Evolutionary conservation across 257 asterid species (phyloP).

Genomic region (Oldenlandia corymbosa): DNA sequence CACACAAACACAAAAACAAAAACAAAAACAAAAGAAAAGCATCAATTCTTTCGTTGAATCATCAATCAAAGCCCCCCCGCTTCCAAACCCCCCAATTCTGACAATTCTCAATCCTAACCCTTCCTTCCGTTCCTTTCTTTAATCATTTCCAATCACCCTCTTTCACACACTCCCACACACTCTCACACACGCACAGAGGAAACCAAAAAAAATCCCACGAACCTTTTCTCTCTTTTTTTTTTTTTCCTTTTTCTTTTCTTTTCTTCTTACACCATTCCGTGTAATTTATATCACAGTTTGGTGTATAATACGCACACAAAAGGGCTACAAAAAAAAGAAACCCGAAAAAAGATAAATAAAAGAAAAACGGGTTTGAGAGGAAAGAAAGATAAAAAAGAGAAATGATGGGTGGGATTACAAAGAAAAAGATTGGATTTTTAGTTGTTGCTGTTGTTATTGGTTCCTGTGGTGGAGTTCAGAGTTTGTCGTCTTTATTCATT

Average conservation of each 20-base stretch:
- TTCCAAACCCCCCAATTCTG: constrained; percentile 12
- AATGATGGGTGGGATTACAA: constrained; percentile 22
- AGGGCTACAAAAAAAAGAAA: constrained; percentile 5
- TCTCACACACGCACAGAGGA: constrained; percentile 5
- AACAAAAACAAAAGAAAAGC: no score
- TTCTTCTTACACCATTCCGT: constrained; percentile 11
- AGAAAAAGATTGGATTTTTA: constrained; percentile 13
- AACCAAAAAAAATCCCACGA: constrained; percentile 6
- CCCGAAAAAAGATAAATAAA: neutral
- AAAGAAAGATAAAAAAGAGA: neutral
- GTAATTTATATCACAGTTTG: constrained; percentile 12
- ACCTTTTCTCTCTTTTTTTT: no score
- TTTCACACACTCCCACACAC: constrained; percentile 12
- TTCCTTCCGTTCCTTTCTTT: constrained; percentile 13
- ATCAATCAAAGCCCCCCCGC: no score
- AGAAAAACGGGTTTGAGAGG: neutral
- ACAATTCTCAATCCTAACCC: constrained; percentile 24
- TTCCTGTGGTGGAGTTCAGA: constrained; percentile 13
- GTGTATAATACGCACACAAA: neutral
- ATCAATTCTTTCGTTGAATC: constrained; percentile 9
- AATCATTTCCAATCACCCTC: constrained; percentile 12
- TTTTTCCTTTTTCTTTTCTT: no score
- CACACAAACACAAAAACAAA: constrained; percentile 10
- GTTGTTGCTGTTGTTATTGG: constrained; percentile 12
- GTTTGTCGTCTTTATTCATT: constrained; percentile 12